Evolutionary conservation across 495 filamentous ascomycete genomes (phyloP), one percentile per base, ranked within the genome.

Genomic region (Penicillium angulare): DNA sequence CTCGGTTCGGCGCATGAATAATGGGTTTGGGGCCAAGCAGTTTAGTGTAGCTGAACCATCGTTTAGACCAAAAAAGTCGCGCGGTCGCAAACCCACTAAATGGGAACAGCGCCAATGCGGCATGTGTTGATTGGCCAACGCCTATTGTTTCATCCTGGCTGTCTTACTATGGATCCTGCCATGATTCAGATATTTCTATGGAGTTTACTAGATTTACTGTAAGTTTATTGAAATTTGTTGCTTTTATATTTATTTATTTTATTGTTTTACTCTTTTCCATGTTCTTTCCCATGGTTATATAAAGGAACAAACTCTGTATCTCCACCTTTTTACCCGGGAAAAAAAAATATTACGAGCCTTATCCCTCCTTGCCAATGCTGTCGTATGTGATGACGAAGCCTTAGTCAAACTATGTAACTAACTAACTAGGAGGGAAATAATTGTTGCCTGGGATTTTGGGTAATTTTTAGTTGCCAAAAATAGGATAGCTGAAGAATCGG

Each of bases 391-490:
- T 61, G 55, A 59, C 59, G 56, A 56, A 44, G 47, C 52, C 52
- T 41, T 35, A 26, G 32, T 15, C 23, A 33, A 50, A 52, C 44
- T 23, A 34, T 21, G 26, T 7, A 27, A 20, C 17, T 16, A 20
- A 33, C 10, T 16, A 23, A 23, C 21, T 35, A 35, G n/a, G 6
- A 35, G n/a, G 17, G 3, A 41, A 26, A 53, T 47, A 17, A 56
- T 33, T 51, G 61, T 44, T 62, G 59, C 59, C 61, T 65, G 45
- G 45, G 26, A 49, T 55, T 48, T 47, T 52, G 47, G 38, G 39
- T 29, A 31, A 21, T n/a, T n/a, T n/a, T n/a, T n/a, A n/a, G 24
- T 44, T 55, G 43, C 60, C 56, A 63, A 65, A 63, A 58, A 63
- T 63, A 63, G 56, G 21, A 27, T 23, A n/a, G n/a, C n/a, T n/a